phyloP scores from a whole-genome alignment of 1,139 yeast species.

The Yamadazyma membranifaciens region DNA sequence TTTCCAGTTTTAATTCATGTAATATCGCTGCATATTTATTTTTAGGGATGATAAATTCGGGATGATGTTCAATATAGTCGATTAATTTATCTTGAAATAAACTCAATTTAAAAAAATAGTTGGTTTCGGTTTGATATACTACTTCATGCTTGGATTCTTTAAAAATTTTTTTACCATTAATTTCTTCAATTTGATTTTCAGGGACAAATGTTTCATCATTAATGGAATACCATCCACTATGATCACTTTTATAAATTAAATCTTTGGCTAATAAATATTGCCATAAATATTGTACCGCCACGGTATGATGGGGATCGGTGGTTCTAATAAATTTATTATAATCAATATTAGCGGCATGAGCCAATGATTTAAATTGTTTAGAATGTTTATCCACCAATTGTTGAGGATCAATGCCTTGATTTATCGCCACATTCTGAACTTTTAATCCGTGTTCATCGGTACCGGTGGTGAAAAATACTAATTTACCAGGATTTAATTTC shows the following conservation, averaged over 20 bases:
- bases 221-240: constrained; percentile 91
- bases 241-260: constrained; percentile 75
- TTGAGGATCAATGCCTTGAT: constrained; percentile 53
- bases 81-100: constrained; percentile 56
- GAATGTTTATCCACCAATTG: constrained; percentile 72
- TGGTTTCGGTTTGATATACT: constrained; percentile 70
- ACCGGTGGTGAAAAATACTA: constrained; percentile 74
- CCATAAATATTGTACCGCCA: constrained; percentile 73
- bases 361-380: constrained; percentile 60
- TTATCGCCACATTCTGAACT: constrained; percentile 69
- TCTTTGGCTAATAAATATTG: constrained; percentile 54
- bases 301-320: constrained; percentile 76
- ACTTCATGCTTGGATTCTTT: constrained; percentile 80
- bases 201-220: constrained; percentile 96
- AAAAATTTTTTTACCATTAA: constrained; percentile 46
- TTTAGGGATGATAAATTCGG: constrained; percentile 64
- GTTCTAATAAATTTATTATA: constrained; percentile 86
- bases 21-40: constrained; percentile 56
- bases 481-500: constrained; percentile 31
- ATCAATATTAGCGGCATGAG: constrained; percentile 51
- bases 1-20: constrained; percentile 49
- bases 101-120: constrained; percentile 80
- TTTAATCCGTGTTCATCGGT: constrained; percentile 97
- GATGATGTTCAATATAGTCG: constrained; percentile 43
- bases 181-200: constrained; percentile 64